Percentiles rank a stretch among this genome's conserved stretches.
Evolutionary conservation across 148 eudicot species (phyloP).

Genomic region (Pouteria glomerata): DNA sequence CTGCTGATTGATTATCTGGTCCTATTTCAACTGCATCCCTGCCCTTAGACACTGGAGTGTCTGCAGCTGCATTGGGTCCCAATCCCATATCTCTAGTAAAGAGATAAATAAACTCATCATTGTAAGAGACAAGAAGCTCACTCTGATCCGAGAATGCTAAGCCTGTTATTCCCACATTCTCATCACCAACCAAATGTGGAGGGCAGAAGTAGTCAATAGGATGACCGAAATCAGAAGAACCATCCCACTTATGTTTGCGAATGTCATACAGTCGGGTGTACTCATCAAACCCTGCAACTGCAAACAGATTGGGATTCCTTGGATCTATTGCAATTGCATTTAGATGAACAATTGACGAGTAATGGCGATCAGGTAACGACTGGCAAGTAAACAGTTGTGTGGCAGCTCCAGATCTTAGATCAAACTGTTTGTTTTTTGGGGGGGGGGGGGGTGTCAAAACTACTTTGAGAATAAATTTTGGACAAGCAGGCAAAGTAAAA

Average conservation of each 20-base stretch:
- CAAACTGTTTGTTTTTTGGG: constrained; percentile 51
- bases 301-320: constrained; percentile 76
- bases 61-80: constrained; percentile 52
- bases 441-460: constrained; percentile 15
- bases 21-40: constrained; percentile 33
- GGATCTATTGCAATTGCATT: constrained; percentile 86
- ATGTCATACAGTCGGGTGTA: constrained; percentile 85
- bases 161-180: constrained; percentile 64
- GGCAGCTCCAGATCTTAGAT: constrained; percentile 71
- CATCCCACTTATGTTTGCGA: constrained; percentile 67
- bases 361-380: constrained; percentile 29
- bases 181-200: constrained; percentile 61
- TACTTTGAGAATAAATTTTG: neutral
- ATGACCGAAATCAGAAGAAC: constrained; percentile 64
- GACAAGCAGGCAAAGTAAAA: neutral
- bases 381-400: constrained; percentile 78
- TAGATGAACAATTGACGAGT: constrained; percentile 34
- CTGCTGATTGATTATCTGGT: constrained; percentile 17
- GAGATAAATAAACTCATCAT: constrained; percentile 71
- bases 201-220: constrained; percentile 86
- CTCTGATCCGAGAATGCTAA: constrained; percentile 84
- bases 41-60: constrained; percentile 28
- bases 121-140: constrained; percentile 85
- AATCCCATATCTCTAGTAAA: constrained; percentile 70
- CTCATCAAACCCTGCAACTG: constrained; percentile 79